These are phyloP conservation scores for Debaryomyces prosopidis DNA, from an alignment of 805 yeast genomes.

Conservation along the genomic window DNA sequence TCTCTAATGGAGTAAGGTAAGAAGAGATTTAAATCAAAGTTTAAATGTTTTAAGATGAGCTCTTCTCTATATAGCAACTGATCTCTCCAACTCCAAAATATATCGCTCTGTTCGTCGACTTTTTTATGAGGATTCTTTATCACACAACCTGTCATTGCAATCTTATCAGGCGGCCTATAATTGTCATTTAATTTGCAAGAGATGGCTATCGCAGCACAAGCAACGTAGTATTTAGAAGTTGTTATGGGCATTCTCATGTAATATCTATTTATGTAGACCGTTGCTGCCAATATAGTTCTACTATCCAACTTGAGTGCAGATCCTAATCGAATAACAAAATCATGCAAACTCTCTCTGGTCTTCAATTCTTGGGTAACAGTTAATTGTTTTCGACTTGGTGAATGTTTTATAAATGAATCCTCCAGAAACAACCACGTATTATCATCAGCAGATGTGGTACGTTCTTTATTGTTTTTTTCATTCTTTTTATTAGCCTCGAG, in stretches of 20 bases:
- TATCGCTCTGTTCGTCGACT: slow-evolving; percentile 40
- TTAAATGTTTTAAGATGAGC: slow-evolving; percentile 35
- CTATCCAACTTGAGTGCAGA: slow-evolving; percentile 39
- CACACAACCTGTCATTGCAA: slow-evolving; percentile 38
- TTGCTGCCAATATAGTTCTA: slow-evolving; percentile 42
- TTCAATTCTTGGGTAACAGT: slow-evolving; percentile 38
- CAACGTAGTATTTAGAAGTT: slow-evolving; percentile 44
- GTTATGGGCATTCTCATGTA: slow-evolving; percentile 45
- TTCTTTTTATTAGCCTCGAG: background rate
- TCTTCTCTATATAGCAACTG: slow-evolving; percentile 45
- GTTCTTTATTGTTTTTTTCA: background rate
- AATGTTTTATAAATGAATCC: slow-evolving; percentile 26
- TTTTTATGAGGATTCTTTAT: slow-evolving; percentile 31
- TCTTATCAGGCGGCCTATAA: slow-evolving; percentile 44
- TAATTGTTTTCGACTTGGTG: slow-evolving; percentile 34
- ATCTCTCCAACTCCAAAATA: slow-evolving; percentile 48
- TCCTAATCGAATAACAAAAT: slow-evolving; percentile 38
- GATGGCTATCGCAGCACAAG: slow-evolving; percentile 44
- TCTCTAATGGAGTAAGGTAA: slow-evolving; percentile 40
- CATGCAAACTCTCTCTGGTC: slow-evolving; percentile 37
- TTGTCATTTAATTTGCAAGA: slow-evolving; percentile 43
- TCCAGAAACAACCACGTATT: slow-evolving; percentile 42
- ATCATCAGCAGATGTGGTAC: background rate
- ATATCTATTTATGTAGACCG: slow-evolving; percentile 38
- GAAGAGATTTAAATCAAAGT: slow-evolving; percentile 40